Conservation (phyloP, 2,329 filamentous ascomycete species). For the Neofusicoccum laricinum region DNA sequence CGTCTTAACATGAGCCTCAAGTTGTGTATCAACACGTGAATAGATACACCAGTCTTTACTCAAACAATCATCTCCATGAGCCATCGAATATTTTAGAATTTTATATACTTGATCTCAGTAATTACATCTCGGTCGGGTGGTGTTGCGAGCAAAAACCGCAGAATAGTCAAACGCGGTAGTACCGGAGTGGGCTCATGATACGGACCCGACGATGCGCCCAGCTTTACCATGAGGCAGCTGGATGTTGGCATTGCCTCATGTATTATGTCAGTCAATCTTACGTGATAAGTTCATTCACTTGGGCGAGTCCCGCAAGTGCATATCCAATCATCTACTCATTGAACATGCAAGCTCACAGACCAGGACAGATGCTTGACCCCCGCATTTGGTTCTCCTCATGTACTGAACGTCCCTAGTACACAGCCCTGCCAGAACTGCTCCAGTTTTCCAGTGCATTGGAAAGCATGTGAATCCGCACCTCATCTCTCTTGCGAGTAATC, state of each 20-base stretch:
- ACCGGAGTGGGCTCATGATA: background rate
- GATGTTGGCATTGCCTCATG: background rate
- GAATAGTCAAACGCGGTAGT: background rate
- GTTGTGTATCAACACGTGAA: too few relatives aligned
- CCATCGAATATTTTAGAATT: background rate
- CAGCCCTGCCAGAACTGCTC: background rate
- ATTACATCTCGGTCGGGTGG: background rate
- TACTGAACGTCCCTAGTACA: background rate
- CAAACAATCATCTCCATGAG: too few relatives aligned
- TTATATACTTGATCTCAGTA: background rate
- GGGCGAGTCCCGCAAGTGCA: background rate
- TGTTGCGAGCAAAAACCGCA: background rate
- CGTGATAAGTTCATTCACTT: background rate
- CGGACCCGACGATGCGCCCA: background rate
- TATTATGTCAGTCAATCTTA: background rate
- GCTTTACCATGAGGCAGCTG: background rate
- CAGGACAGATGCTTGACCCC: background rate
- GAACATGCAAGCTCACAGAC: background rate
- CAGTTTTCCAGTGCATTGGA: background rate
- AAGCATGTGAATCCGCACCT: background rate
- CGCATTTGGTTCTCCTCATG: background rate
- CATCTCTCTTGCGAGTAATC: background rate
- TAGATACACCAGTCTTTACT: background rate
- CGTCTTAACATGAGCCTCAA: too few relatives aligned
- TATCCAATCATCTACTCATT: background rate